Evolutionary conservation across 306 rosid genomes (phyloP).

Genomic region (Medicago ruthenica): DNA sequence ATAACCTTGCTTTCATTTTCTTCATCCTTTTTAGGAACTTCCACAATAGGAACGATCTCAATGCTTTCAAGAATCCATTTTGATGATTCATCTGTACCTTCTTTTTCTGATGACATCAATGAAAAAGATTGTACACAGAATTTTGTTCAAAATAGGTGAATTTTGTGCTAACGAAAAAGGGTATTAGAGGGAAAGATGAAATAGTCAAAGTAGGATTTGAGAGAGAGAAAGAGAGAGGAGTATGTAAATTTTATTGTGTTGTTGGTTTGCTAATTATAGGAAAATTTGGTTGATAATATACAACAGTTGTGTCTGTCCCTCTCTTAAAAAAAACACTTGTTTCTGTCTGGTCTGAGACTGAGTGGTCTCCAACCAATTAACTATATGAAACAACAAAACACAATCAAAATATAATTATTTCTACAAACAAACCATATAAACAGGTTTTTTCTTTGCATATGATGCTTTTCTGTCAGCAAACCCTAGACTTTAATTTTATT

Average conservation of each 20-base stretch:
- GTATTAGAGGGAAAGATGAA: conserved; percentile 41
- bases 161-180: conserved; percentile 10
- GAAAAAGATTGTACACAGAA: neutral
- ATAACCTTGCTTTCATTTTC: neutral
- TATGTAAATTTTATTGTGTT: conserved; percentile 10
- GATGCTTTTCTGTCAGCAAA: too few species aligned
- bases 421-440: too few species aligned
- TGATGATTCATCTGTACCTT: conserved; percentile 45
- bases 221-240: conserved; percentile 16
- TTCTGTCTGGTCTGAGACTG: neutral
- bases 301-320: neutral
- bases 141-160: neutral
- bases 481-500: too few species aligned
- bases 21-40: conserved; percentile 24
- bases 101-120: conserved; percentile 50
- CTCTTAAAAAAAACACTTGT: too few species aligned
- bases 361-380: conserved; percentile 15
- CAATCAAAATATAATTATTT: too few species aligned
- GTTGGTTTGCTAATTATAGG: conserved; percentile 34
- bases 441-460: too few species aligned
- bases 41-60: conserved; percentile 59
- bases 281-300: conserved; percentile 2
- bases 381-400: neutral
- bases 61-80: conserved; percentile 63
- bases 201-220: conserved; percentile 26